Evolutionary conservation across 2,329 filamentous ascomycete genomes (phyloP), one percentile per base, ranked within the genome.

Genomic region (Penicillium sp.): DNA sequence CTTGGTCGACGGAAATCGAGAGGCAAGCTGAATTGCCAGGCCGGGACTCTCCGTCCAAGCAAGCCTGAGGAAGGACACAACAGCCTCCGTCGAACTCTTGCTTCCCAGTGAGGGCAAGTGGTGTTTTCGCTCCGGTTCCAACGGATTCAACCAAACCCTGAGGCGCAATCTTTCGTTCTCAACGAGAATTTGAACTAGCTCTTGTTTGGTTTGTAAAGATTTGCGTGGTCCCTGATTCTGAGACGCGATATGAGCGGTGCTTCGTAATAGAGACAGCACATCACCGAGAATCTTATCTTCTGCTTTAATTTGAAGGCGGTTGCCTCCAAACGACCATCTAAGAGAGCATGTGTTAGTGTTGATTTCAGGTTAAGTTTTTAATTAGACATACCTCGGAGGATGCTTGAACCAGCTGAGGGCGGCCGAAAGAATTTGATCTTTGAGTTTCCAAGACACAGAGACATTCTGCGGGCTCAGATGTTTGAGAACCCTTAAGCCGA

Each of bases 311-410:
- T 99, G 94, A 15, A 99, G 76, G 45, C 89, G 83, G 68, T 96
- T 99, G 64, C 93, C 94, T 51, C 94, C 94, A 72, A 94, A 97
- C 0, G 94, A 95, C 93, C 94, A 99, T 60, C 79, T 80, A 57
- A n/a, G 48, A 49, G 67, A 57, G 66, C 13, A 18, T 48, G 59
- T 51, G 59, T 21, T 38, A 23, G 12, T 29, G 7, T 39, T 21
- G 16, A 7, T 26, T 26, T 26, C 7, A 21, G 36, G 18, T 39
- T 39, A 13, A 16, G 10, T 8, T 42, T 4, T 34, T 38, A 39
- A 5, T 12, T 38, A 33, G 31, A 63, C 71, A 60, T 71, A 79
- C 77, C 85, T 84, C 13, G 92, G 90, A 6, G 89, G 78, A 60
- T 86, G 83, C 36, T 81, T 84, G 72, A 99, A 99, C 95, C 95